These are phyloP conservation scores for Suillus placidus DNA, from an alignment of 768 basidiomycete species.

Conservation along the genomic window DNA sequence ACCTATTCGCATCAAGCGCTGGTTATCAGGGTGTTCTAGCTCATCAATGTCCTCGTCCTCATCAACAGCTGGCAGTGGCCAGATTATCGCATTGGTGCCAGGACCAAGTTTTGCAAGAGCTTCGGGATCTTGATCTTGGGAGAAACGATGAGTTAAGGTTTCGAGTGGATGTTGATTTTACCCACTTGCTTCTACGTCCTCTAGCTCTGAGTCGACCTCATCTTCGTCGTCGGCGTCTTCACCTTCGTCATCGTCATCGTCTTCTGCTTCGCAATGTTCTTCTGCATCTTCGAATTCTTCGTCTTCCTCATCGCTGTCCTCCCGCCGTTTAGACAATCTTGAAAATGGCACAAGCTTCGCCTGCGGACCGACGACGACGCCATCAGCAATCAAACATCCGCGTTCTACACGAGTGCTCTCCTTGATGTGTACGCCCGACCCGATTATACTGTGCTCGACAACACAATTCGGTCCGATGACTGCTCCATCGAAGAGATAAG, in stretches of 20 bases:
- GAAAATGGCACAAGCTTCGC: conserved; percentile 70
- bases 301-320: conserved; percentile 31
- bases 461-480: conserved; percentile 68
- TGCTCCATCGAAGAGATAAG: conserved; percentile 84
- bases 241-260: conserved; percentile 19
- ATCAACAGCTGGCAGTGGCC: conserved; percentile 66
- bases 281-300: conserved; percentile 36
- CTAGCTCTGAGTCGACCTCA: conserved; percentile 59
- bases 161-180: conserved; percentile 8
- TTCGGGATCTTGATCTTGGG: conserved; percentile 51
- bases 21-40: conserved; percentile 67
- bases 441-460: conserved; percentile 82
- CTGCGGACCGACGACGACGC: conserved; percentile 76
- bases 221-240: conserved; percentile 35
- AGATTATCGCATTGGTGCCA: conserved; percentile 77
- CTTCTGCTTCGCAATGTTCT: conserved; percentile 29
- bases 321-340: conserved; percentile 62
- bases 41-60: conserved; percentile 66
- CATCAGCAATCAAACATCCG: conserved; percentile 84
- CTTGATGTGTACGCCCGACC: conserved; percentile 70
- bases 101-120: conserved; percentile 57
- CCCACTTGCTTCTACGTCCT: conserved; percentile 69
- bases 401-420: conserved; percentile 65
- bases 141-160: background rate
- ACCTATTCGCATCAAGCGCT: conserved; percentile 79